Percentiles rank a stretch among this genome's conserved stretches.
Conservation (phyloP, 805 yeast genomes). For the Wickerhamiella dianesei region DNA sequence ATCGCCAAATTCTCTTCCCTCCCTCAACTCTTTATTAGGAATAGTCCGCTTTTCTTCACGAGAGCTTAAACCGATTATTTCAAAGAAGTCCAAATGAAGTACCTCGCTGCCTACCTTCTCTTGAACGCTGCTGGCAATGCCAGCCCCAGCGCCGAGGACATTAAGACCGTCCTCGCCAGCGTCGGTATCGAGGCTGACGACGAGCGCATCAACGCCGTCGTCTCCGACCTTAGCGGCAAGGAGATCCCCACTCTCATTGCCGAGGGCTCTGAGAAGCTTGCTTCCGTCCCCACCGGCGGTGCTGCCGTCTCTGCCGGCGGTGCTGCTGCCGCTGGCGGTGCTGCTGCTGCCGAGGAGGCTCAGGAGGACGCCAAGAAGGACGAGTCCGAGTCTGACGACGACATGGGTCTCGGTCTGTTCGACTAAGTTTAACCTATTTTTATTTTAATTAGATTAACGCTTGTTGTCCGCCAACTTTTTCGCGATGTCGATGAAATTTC, state of each 20-base stretch:
- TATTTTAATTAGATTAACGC: background rate
- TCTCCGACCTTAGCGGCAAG: slow-evolving; percentile 89
- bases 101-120: slow-evolving; percentile 98
- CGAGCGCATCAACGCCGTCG: slow-evolving; percentile 65
- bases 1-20: background rate
- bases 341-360: slow-evolving; percentile 59
- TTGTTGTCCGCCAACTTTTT: background rate
- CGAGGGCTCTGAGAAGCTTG: slow-evolving; percentile 91
- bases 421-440: slow-evolving; percentile 45
- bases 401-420: slow-evolving; percentile 75
- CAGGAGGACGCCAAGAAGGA: slow-evolving; percentile 53
- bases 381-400: slow-evolving; percentile 31
- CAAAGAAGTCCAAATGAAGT: slow-evolving; percentile 48
- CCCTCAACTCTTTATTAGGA: slow-evolving; percentile 26
- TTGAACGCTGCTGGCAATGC: slow-evolving; percentile 94
- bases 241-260: slow-evolving; percentile 76
- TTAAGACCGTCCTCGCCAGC: slow-evolving; percentile 76
- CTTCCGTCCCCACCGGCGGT: slow-evolving; percentile 96
- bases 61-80: slow-evolving; percentile 26
- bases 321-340: slow-evolving; percentile 57
- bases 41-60: slow-evolving; percentile 50
- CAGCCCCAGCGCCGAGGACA: slow-evolving; percentile 85
- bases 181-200: slow-evolving; percentile 95
- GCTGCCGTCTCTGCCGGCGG: slow-evolving; percentile 74
- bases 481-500: background rate